Base-by-base conservation (phyloP, 495 filamentous ascomycete genomes). In the Durotheca rogersii region DNA sequence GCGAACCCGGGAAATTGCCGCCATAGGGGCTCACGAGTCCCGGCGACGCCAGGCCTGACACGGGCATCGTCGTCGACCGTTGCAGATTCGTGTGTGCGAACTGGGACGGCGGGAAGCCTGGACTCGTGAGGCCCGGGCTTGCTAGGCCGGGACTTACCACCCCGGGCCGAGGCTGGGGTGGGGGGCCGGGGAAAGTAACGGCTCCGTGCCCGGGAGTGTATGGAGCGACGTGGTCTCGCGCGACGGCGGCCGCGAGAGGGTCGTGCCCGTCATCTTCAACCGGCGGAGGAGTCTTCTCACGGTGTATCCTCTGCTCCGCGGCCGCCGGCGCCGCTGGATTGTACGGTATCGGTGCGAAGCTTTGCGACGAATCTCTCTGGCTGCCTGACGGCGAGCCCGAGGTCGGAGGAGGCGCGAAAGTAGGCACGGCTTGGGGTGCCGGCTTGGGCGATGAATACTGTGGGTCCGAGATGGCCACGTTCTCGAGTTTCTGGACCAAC, bases 211-310 rank as follows among this genome's bases (percentile, higher is more conserved):
- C 70, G 0, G 73, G 74, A 10, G 73, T 72, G 61, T 75, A 74
- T n/a, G 71, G 68, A 0, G 66, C 67, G 1, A 55, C 58, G 14
- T 85, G 75, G 53, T 93, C 89, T 37, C 81, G 75, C 47, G 78
- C 81, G 0, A 84, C 75, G 2, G 87, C 87, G 15, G 81, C 81
- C 37, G 78, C 77, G 7, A 95, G 73, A 2, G 88, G 88, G 27
- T 88, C 90, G 7, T 85, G 82, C 21, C 71, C 70, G 32, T 73
- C 81, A 21, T 84, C 87, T 58, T 92, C 87, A 10, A 79, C 77
- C 21, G 86, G 86, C 5, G 90, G 90, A 6, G 89, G 90, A 0
- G 90, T 95, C 74, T 95, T 93, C 70, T 96, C 90, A 37, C 90
- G 82, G 57, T 90, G 81, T 42, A 82, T 77, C 57, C 94, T 86